Base-by-base conservation (phyloP, 768 basidiomycete species). In the Rickenella mellea region DNA sequence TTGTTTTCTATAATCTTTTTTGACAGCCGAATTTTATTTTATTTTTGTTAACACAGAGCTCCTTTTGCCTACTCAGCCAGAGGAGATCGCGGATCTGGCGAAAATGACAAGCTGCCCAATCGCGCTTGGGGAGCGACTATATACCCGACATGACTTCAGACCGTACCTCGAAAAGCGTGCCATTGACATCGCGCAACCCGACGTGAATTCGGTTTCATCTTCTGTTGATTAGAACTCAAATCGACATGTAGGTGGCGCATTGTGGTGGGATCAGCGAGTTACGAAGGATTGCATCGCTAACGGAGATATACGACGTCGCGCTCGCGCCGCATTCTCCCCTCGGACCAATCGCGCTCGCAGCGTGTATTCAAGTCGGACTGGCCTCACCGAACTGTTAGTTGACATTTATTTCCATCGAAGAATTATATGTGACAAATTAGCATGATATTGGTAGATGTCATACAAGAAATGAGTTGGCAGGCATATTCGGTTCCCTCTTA, bases 271-370 rank as follows among this genome's bases (percentile, higher is more conserved):
- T 82, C 52, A 65, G 63, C 29, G 77, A 81, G 54, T 58, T 76
- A 5, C 67, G 73, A 31, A 67, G 74, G 31, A 76, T 82, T 17
- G 76, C 78, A 5, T 61, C 67, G 19, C 60, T 80, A 49, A 70
- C 73, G 1, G 78, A 82, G 56, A 76, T 72, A 3, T 84, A 83
- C 53, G 84, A 85, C 47, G 75, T 85, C 40, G 81, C 73, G 9
- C 54, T 80, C 40, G 83, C 80, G 0, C 81, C 83, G 4, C 81
- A 85, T 52, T 83, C 80, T 58, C 82, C 83, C 2, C 52, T 82
- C 1, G 80, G 80, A 0, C 83, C 82, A 0, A 73, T 86, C 24
- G 79, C 81, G 0, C 67, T 84, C 19, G 83, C 81, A 5, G 80
- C 81, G 17, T 79, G 76, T 51, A 70, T 83, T 31, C 78, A 83